Conservation (phyloP, 176 grass and related monocot species). For the Ensete glaucum region DNA sequence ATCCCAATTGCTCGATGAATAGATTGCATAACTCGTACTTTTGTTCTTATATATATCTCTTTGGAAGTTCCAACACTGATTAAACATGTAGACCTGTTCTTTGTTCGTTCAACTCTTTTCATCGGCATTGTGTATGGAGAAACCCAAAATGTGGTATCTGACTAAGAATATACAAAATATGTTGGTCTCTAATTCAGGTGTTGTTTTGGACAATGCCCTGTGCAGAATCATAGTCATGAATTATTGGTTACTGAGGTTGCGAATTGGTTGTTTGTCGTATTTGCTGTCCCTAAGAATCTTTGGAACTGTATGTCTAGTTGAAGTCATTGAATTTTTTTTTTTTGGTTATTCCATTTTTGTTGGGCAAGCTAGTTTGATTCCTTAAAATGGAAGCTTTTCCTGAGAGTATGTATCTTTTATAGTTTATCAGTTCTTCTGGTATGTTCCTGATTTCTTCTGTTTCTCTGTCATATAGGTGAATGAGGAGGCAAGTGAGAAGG, state of each 20-base stretch:
- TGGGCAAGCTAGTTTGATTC: background rate
- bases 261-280: background rate
- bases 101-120: too few relatives aligned
- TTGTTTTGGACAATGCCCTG: background rate
- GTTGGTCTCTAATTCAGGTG: background rate
- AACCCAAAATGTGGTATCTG: background rate
- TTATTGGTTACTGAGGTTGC: background rate
- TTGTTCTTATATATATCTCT: background rate
- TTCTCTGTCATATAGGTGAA: conserved; percentile 45
- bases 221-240: background rate
- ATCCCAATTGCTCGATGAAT: background rate
- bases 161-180: background rate
- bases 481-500: conserved; percentile 72
- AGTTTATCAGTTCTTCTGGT: background rate
- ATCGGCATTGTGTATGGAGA: too few relatives aligned
- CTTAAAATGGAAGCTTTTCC: background rate
- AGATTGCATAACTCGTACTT: background rate
- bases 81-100: too few relatives aligned
- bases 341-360: background rate
- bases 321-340: background rate
- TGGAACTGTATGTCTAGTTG: background rate
- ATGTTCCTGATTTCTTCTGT: background rate
- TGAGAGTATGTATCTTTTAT: background rate
- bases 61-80: background rate
- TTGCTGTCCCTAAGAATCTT: background rate